Evolutionary conservation across 2,329 filamentous ascomycete species (phyloP), one percentile per base, ranked within the genome.

Genomic region (Fusarium tupiense): DNA sequence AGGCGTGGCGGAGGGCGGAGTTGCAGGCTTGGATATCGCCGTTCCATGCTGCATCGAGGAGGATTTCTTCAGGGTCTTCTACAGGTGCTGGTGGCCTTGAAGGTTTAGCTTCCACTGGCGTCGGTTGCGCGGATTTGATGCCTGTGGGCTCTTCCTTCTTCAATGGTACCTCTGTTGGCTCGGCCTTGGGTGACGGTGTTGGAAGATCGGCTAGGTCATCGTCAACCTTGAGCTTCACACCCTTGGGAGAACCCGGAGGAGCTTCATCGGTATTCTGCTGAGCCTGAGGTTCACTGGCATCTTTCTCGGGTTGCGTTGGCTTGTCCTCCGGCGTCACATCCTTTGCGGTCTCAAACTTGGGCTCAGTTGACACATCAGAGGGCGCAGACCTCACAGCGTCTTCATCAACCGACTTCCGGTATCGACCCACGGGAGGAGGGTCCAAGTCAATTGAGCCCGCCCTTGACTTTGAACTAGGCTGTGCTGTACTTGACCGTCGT

Each of bases 1-100:
- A 76, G 12, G 75, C 74, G 24, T 77, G 52, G 3, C 71, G 71
- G 22, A 82, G 74, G 4, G 79, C 79, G 1, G 72, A 66, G 12
- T 61, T 70, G 6, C 79, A 78, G 22, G 69, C 72, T 37, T 78
- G 68, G 14, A 81, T 67, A 26, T 82, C 74, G 5, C 80, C 80
- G 37, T 79, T 79, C 80, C 80, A 84, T 65, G 81, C 79, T 0
- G 79, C 80, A 43, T 81, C 80, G 2, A 82, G 74, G 6, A 82
- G 70, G 1, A 68, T 33, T 0, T 81, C 80, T 56, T 76, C 66
- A 1, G 74, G 68, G 22, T 75, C 68, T 8, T 77, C 69, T 31
- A n/a, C 24, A 24, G 56, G 63, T 3, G 20, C 26, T 11, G 20
- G 40, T 10, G 33, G 41, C 1, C 14, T 52, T 20, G 58, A 2